A percentile compares a stretch with the other conserved stretches of the same genome.
Conservation (phyloP, 1,139 yeast genomes). For the Hanseniaspora gamundiae region DNA sequence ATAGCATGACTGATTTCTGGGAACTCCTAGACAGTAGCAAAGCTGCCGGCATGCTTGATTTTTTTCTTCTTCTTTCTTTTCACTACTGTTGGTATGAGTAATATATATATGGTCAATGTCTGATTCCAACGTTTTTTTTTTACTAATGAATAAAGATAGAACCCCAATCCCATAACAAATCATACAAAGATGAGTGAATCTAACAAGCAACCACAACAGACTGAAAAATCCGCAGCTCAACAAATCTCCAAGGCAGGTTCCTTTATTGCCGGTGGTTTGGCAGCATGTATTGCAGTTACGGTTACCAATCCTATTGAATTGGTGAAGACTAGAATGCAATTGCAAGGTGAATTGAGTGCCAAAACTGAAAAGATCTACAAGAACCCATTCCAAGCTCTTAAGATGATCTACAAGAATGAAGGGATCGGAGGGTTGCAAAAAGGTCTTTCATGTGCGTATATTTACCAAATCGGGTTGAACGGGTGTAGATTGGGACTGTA, state of each 20-base stretch:
- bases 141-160: no score
- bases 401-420: conserved; percentile 62
- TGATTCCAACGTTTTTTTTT: no score
- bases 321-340: conserved; percentile 89
- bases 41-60: no score
- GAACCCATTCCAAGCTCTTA: conserved; percentile 78
- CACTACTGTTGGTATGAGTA: no score
- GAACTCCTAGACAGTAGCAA: no score
- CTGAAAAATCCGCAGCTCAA: conserved; percentile 33
- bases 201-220: conserved; percentile 5
- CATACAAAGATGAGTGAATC: neutral
- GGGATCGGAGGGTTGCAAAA: conserved; percentile 83
- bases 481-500: conserved; percentile 91
- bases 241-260: conserved; percentile 60
- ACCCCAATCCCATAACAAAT: no score
- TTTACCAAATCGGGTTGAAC: conserved; percentile 80
- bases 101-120: no score
- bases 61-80: no score
- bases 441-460: conserved; percentile 72
- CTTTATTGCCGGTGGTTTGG: conserved; percentile 84
- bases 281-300: conserved; percentile 97
- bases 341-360: conserved; percentile 79
- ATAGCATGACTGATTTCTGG: no score
- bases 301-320: conserved; percentile 92
- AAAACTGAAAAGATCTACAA: conserved; percentile 44